Percentiles rank a stretch among this genome's conserved stretches.
phyloP scores from a whole-genome alignment of 2,329 filamentous ascomycete species.

The Aspergillus tamarii region DNA sequence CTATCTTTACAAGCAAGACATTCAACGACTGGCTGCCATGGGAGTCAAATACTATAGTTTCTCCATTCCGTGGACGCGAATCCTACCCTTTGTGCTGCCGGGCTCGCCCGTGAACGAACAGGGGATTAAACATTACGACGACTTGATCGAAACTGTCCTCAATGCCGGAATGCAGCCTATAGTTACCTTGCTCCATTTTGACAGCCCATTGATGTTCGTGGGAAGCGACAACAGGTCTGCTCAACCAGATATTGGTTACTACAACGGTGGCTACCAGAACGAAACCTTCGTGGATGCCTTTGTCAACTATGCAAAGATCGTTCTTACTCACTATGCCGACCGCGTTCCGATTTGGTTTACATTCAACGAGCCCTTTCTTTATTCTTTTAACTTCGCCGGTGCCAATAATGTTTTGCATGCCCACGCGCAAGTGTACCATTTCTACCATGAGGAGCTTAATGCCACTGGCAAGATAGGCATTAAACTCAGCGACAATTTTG shows the following conservation, averaged over 20 bases:
- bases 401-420: slow-evolving; percentile 56
- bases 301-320: slow-evolving; percentile 43
- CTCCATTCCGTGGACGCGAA: slow-evolving; percentile 53
- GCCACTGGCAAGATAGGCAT: slow-evolving; percentile 47
- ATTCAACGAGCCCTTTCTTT: slow-evolving; percentile 46
- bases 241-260: slow-evolving; percentile 29
- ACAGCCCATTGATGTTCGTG: slow-evolving; percentile 32
- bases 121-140: slow-evolving; percentile 53
- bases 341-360: slow-evolving; percentile 47
- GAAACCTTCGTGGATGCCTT: slow-evolving; percentile 46
- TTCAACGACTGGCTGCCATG: slow-evolving; percentile 41
- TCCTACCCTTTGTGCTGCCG: slow-evolving; percentile 52
- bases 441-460: slow-evolving; percentile 46
- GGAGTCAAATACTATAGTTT: slow-evolving; percentile 48
- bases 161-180: slow-evolving; percentile 49
- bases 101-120: slow-evolving; percentile 51
- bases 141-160: slow-evolving; percentile 50
- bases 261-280: slow-evolving; percentile 40
- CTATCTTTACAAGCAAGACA: slow-evolving; percentile 55
- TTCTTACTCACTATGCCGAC: slow-evolving; percentile 43
- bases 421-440: slow-evolving; percentile 38
- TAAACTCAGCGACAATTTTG: slow-evolving; percentile 57
- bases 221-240: slow-evolving; percentile 19
- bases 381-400: slow-evolving; percentile 49
- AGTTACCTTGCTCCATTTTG: slow-evolving; percentile 46